phyloP scores from a whole-genome alignment of 306 rosid genomes.

The Fagus sylvatica region DNA sequence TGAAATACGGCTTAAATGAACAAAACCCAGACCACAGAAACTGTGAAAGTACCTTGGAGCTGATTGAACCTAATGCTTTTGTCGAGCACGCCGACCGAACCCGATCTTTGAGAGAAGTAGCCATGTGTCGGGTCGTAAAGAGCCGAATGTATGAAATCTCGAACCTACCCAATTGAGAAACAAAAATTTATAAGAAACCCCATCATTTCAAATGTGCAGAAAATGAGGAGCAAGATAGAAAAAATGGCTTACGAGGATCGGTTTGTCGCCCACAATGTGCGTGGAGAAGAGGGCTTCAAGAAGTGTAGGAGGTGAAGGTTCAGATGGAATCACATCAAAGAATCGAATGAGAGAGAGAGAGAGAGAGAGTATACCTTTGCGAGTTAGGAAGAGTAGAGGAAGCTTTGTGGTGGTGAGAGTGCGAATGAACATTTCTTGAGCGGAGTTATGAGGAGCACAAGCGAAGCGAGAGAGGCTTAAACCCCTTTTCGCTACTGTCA shows the following conservation, averaged over 20 bases:
- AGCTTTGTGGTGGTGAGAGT: constrained; percentile 12
- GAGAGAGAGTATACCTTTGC: neutral
- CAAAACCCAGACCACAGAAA: neutral
- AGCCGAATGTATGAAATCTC: constrained; percentile 91
- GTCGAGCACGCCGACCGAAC: constrained; percentile 81
- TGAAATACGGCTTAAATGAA: no score
- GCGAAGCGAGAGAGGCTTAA: neutral
- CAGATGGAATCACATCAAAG: constrained; percentile 44
- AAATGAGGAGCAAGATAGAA: neutral
- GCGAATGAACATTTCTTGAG: constrained; percentile 18
- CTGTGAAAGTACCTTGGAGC: constrained; percentile 51
- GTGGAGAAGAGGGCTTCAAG: constrained; percentile 61
- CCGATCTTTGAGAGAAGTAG: constrained; percentile 70
- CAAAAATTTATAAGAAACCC: constrained; percentile 8
- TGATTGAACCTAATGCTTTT: constrained; percentile 65
- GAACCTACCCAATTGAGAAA: constrained; percentile 53
- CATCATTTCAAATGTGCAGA: constrained; percentile 10
- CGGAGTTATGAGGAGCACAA: neutral
- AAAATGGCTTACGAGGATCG: constrained; percentile 63
- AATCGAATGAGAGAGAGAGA: constrained; percentile 17
- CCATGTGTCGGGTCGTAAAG: constrained; percentile 81
- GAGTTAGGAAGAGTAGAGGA: constrained; percentile 10
- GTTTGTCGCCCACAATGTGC: constrained; percentile 68
- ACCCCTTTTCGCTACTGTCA: neutral
- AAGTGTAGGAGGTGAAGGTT: constrained; percentile 30